These are phyloP conservation scores for Hypoxylon sp. DNA, from an alignment of 2,329 filamentous ascomycete genomes.

Conservation along the genomic window DNA sequence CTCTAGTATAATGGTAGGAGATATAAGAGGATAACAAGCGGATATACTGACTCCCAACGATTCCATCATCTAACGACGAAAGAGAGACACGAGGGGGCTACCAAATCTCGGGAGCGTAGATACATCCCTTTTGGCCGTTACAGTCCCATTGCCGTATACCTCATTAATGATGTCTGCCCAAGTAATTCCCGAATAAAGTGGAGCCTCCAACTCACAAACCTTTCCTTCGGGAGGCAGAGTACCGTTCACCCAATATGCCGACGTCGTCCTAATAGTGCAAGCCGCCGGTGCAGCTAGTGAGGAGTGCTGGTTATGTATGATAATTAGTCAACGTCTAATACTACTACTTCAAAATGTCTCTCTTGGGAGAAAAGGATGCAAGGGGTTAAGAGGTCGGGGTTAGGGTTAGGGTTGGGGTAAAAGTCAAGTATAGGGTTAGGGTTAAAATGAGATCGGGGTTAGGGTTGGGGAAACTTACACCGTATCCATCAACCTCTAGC, in stretches of 20 bases:
- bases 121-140: slow-evolving; percentile 19
- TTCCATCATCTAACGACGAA: background rate
- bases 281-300: slow-evolving; percentile 51
- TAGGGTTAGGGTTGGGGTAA: no score
- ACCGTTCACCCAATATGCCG: slow-evolving; percentile 56
- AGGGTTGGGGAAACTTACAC: slow-evolving; percentile 51
- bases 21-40: background rate
- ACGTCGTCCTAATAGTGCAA: slow-evolving; percentile 52
- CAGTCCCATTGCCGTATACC: slow-evolving; percentile 33
- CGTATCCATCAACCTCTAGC: slow-evolving; percentile 56
- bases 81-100: background rate
- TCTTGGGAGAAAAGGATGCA: background rate
- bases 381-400: background rate
- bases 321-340: background rate
- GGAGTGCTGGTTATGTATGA: slow-evolving; percentile 39
- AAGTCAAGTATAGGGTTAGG: no score
- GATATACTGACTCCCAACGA: background rate
- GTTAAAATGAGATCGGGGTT: no score
- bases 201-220: slow-evolving; percentile 50
- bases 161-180: slow-evolving; percentile 36
- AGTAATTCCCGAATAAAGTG: slow-evolving; percentile 31
- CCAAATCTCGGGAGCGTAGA: background rate
- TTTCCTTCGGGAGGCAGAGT: slow-evolving; percentile 54
- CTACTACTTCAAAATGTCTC: background rate
- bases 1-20: background rate